Percentiles rank a stretch among this genome's conserved stretches.
Evolutionary conservation across 164 flowering plant genomes (phyloP).

Genomic region (Piper longum): DNA sequence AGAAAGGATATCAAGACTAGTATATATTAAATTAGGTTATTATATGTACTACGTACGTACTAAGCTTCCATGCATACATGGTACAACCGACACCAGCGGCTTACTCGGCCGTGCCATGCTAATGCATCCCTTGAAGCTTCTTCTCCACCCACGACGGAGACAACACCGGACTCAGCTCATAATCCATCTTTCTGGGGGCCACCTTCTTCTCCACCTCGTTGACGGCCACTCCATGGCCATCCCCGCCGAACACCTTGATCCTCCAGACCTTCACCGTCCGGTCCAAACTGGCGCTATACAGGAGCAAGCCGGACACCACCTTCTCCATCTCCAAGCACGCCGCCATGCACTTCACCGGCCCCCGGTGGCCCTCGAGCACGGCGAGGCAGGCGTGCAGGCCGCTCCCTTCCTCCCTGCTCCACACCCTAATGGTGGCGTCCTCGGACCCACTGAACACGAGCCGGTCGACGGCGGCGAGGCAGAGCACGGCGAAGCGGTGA

Average conservation of each 20-base stretch:
- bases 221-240: constrained; percentile 1
- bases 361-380: constrained; percentile 33
- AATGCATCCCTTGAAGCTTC: constrained; percentile 26
- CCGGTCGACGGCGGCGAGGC: constrained; percentile 21
- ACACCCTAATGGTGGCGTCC: constrained; percentile 33
- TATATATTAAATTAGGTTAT: too few species aligned
- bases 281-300: constrained; percentile 35
- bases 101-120: background rate
- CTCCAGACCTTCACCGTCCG: constrained; percentile 40
- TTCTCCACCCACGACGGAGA: constrained; percentile 76
- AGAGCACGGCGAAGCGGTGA: constrained; percentile 28
- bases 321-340: constrained; percentile 32
- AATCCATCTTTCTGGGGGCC: constrained; percentile 7
- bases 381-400: constrained; percentile 24
- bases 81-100: too few species aligned
- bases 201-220: constrained; percentile 4
- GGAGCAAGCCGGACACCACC: constrained; percentile 19
- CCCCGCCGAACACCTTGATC: constrained; percentile 21
- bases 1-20: too few species aligned
- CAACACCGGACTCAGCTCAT: constrained; percentile 41
- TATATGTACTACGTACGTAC: background rate
- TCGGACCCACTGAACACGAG: constrained; percentile 36
- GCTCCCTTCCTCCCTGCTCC: constrained; percentile 34
- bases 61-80: background rate
- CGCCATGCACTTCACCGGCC: constrained; percentile 37